Conservation (phyloP, 2,329 filamentous ascomycete species). For the Xylariaceae sp. region DNA sequence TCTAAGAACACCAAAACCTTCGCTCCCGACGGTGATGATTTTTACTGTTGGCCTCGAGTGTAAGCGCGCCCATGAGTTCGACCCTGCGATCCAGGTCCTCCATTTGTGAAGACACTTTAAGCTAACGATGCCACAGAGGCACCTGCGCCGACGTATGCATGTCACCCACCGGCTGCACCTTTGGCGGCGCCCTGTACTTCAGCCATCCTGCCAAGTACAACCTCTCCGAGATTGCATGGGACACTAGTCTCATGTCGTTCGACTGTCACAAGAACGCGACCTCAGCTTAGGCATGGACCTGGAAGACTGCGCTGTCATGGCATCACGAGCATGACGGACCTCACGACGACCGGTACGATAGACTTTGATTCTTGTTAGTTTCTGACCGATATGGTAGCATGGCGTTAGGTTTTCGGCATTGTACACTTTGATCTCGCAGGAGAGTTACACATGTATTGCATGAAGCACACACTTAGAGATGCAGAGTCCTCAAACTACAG, state of each 20-base stretch:
- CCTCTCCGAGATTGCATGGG: constrained; percentile 41
- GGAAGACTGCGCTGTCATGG: too few species aligned
- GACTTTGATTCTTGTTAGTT: too few species aligned
- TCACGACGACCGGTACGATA: too few species aligned
- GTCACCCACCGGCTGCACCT: constrained; percentile 49
- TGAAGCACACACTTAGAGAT: too few species aligned
- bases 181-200: constrained; percentile 45
- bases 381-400: too few species aligned
- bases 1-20: constrained; percentile 43
- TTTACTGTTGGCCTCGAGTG: constrained; percentile 42
- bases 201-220: constrained; percentile 43
- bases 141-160: constrained; percentile 41
- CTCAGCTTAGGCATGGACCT: neutral
- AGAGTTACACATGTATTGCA: too few species aligned
- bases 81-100: neutral
- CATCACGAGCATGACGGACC: too few species aligned
- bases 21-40: constrained; percentile 44
- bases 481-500: too few species aligned
- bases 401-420: too few species aligned
- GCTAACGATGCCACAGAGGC: constrained; percentile 18
- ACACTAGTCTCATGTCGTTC: constrained; percentile 34
- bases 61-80: constrained; percentile 21
- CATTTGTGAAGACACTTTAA: neutral
- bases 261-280: constrained; percentile 27
- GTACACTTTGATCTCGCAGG: too few species aligned